phyloP scores from a whole-genome alignment of 169 alveolate genomes.

The Cryptosporidium xiaoi region DNA sequence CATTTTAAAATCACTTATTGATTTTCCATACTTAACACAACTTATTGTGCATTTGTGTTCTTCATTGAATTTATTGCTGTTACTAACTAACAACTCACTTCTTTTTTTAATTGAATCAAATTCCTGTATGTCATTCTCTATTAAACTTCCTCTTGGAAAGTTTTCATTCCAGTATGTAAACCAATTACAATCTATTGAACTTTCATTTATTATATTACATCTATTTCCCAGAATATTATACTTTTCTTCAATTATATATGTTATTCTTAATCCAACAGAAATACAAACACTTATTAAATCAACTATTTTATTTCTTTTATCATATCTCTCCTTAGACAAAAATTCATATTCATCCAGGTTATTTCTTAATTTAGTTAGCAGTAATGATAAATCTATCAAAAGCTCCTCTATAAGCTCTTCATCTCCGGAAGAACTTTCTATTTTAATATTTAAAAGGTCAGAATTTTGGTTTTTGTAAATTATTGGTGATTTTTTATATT shows the following conservation, averaged over 20 bases:
- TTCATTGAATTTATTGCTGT: not conserved
- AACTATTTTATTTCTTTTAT: conserved; percentile 1
- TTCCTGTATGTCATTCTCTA: conserved; percentile 23
- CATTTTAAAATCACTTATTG: conserved; percentile 58
- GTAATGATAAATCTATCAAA: conserved; percentile 58
- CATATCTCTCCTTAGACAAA: not conserved
- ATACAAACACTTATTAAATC: conserved; percentile 54
- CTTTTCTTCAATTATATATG: conserved; percentile 22
- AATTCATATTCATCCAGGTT: conserved; percentile 12
- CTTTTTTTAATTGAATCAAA: not conserved
- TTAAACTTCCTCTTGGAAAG: not conserved
- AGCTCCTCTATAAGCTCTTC: conserved; percentile 51
- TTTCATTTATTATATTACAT: conserved; percentile 15
- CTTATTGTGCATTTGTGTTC: conserved; percentile 30
- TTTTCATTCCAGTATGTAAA: conserved; percentile 65
- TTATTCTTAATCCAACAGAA: conserved; percentile 62
- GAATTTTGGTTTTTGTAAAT: not conserved
- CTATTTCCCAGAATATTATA: conserved; percentile 5
- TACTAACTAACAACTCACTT: too few species aligned
- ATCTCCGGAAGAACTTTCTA: not conserved
- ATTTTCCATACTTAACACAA: conserved; percentile 52
- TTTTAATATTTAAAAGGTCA: not conserved
- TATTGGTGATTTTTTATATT: not conserved
- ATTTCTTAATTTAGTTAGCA: conserved; percentile 33
- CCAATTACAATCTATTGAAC: conserved; percentile 50